These are phyloP conservation scores for Urochloa ruziziensis DNA, from an alignment of 176 grass and related monocot species.

Conservation along the genomic window DNA sequence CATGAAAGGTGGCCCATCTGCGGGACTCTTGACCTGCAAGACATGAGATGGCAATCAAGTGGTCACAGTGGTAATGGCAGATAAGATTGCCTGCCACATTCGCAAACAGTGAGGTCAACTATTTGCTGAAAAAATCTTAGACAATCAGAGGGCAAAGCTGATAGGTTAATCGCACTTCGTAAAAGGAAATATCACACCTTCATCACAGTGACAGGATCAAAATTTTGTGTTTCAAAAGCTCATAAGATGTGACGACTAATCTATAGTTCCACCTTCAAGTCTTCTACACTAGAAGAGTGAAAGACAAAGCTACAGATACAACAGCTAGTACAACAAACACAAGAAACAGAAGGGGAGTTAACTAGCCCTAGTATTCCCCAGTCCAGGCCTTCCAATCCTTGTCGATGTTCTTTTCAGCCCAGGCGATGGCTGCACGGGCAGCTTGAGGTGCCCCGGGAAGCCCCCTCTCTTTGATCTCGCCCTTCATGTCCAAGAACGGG, in stretches of 20 bases:
- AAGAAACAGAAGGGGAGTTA: not conserved
- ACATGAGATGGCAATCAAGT: not conserved
- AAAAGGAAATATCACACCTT: not conserved
- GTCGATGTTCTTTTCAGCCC: conserved; percentile 85
- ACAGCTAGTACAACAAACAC: not conserved
- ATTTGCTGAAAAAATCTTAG: conserved; percentile 2
- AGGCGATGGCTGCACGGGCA: conserved; percentile 64
- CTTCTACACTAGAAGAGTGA: not conserved
- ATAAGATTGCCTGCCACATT: conserved; percentile 9
- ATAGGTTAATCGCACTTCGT: not conserved
- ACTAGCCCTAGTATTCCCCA: conserved; percentile 41
- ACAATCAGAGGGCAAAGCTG: not conserved
- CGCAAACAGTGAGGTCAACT: not conserved
- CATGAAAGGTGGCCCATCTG: not conserved
- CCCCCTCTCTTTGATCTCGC: conserved; percentile 56
- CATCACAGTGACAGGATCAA: not conserved
- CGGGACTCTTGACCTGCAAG: conserved; percentile 2
- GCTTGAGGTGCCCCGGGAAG: conserved; percentile 69
- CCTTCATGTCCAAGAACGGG: conserved; percentile 86
- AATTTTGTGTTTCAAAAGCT: not conserved
- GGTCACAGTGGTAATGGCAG: not conserved
- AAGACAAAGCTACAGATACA: conserved; percentile 3
- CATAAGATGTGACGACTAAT: conserved; percentile 13
- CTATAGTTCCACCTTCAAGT: not conserved
- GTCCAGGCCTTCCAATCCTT: conserved; percentile 87